phyloP scores from a whole-genome alignment of 176 grass and related monocot species.

The Musa troglodytarum region DNA sequence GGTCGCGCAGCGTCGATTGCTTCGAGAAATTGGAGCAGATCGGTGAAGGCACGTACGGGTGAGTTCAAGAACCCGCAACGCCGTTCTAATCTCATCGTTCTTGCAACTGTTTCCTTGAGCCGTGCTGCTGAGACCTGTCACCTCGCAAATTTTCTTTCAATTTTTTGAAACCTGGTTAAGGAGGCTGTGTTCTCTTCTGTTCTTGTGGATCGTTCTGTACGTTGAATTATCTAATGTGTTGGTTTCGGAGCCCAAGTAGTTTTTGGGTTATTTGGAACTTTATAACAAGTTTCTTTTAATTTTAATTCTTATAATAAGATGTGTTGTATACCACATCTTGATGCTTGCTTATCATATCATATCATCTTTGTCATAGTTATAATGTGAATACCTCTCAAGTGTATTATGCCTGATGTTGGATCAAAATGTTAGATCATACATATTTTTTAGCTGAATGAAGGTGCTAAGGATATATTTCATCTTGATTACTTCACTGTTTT shows the following conservation, averaged over 20 bases:
- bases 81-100: background rate
- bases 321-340: too few species aligned
- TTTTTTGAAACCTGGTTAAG: background rate
- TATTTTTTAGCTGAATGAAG: too few species aligned
- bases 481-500: background rate
- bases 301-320: too few species aligned
- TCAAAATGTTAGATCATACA: background rate
- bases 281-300: too few species aligned
- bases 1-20: slow-evolving; percentile 60
- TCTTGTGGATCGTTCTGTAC: background rate
- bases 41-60: slow-evolving; percentile 72
- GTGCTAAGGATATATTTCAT: background rate
- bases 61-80: background rate
- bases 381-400: background rate
- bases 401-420: background rate
- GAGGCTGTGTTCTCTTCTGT: background rate
- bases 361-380: background rate
- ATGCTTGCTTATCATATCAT: too few species aligned
- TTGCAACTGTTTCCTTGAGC: background rate
- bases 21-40: slow-evolving; percentile 79
- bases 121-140: background rate
- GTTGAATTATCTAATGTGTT: too few species aligned
- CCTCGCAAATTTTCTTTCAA: background rate
- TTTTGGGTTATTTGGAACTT: too few species aligned
- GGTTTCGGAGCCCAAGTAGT: too few species aligned